phyloP scores from a whole-genome alignment of 2,329 filamentous ascomycete genomes.

The Aspergillus spinulosporus region DNA sequence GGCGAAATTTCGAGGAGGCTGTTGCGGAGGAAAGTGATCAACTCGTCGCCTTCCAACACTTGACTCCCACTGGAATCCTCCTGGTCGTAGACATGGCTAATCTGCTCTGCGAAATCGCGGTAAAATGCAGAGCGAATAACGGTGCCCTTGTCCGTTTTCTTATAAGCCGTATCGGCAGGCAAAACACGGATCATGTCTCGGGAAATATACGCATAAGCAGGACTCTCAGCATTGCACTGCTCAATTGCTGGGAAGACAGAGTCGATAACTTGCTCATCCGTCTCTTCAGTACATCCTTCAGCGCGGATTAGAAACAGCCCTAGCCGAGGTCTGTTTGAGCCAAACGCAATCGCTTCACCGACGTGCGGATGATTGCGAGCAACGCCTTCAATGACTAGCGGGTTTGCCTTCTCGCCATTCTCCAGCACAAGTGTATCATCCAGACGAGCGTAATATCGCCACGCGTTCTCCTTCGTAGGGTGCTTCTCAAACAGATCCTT shows the following conservation, averaged over 20 bases:
- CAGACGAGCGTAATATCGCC: constrained; percentile 49
- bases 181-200: constrained; percentile 26
- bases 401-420: constrained; percentile 54
- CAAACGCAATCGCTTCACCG: constrained; percentile 60
- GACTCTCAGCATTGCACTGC: constrained; percentile 52
- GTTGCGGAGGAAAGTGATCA: constrained; percentile 20
- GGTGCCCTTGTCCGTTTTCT: constrained; percentile 28
- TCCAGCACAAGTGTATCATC: constrained; percentile 51
- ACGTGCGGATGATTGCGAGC: constrained; percentile 56
- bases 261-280: constrained; percentile 50
- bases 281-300: constrained; percentile 40
- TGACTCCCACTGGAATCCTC: constrained; percentile 17
- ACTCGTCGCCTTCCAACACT: constrained; percentile 17
- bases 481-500: constrained; percentile 51
- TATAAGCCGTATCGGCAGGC: constrained; percentile 19
- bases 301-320: constrained; percentile 57
- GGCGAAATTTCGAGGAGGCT: constrained; percentile 39
- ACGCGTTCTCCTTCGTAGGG: constrained; percentile 44
- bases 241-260: constrained; percentile 52
- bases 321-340: constrained; percentile 53
- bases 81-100: constrained; percentile 22
- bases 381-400: constrained; percentile 53
- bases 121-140: constrained; percentile 28
- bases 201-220: constrained; percentile 36
- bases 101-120: constrained; percentile 21